These are phyloP conservation scores for Trichosporon sp. DNA, from an alignment of 1,284 basidiomycete genomes.

Conservation along the genomic window DNA sequence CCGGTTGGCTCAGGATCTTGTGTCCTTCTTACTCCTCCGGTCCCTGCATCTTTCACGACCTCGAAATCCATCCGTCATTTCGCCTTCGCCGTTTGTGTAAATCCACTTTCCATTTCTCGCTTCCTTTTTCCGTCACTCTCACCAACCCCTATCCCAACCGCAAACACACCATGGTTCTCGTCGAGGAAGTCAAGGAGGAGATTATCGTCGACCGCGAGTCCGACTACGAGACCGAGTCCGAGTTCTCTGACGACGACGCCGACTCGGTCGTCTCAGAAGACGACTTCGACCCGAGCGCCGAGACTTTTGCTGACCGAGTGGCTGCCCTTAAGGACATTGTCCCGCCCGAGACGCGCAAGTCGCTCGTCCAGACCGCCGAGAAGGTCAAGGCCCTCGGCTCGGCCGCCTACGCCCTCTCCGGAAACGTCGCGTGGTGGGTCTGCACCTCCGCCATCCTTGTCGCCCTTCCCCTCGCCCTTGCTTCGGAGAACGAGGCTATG, in stretches of 20 bases:
- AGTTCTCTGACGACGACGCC: slow-evolving; percentile 30
- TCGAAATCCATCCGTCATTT: background rate
- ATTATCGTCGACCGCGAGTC: slow-evolving; percentile 34
- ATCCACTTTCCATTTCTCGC: background rate
- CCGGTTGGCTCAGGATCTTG: background rate
- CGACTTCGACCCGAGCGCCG: slow-evolving; percentile 46
- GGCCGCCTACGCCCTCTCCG: slow-evolving; percentile 56
- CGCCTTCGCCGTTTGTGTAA: background rate
- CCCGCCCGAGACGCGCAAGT: slow-evolving; percentile 77
- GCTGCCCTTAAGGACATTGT: slow-evolving; percentile 92
- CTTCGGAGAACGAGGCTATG: slow-evolving; percentile 92
- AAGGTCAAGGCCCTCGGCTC: slow-evolving; percentile 61
- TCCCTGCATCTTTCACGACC: background rate
- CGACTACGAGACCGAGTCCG: slow-evolving; percentile 41
- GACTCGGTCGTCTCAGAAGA: slow-evolving; percentile 34
- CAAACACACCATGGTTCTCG: slow-evolving; percentile 37
- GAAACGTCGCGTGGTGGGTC: slow-evolving; percentile 88
- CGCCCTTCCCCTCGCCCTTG: slow-evolving; percentile 84
- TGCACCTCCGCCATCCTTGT: slow-evolving; percentile 90
- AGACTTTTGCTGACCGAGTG: slow-evolving; percentile 83
- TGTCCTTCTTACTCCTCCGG: background rate
- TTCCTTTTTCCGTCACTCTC: background rate
- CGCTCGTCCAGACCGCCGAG: slow-evolving; percentile 59
- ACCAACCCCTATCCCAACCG: slow-evolving; percentile 1
- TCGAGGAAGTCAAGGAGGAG: slow-evolving; percentile 46